phyloP scores from a whole-genome alignment of 352 stramenopile genomes.

The Globisporangium sylvaticum region DNA sequence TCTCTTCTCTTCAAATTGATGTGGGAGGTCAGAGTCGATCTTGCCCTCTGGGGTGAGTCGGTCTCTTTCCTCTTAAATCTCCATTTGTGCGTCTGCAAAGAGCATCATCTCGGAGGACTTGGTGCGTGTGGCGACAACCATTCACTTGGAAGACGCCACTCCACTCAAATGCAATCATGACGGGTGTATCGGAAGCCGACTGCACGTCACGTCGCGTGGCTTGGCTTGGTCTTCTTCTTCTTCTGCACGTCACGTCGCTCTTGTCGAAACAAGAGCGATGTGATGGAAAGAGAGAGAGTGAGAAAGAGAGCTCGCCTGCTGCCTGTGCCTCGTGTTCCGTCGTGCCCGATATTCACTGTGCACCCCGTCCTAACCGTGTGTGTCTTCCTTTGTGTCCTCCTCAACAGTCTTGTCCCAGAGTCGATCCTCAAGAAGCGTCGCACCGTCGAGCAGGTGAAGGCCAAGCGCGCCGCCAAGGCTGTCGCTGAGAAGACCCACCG shows the following conservation, averaged over 20 bases:
- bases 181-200: constrained; percentile 57
- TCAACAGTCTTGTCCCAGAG: constrained; percentile 79
- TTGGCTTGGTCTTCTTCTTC: neutral
- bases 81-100: constrained; percentile 50
- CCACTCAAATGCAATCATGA: constrained; percentile 88
- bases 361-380: constrained; percentile 74
- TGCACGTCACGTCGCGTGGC: constrained; percentile 10
- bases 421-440: constrained; percentile 91
- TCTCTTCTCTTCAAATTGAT: constrained; percentile 89
- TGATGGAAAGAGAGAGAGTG: neutral
- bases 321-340: constrained; percentile 5
- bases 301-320: constrained; percentile 1
- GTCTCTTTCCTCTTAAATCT: constrained; percentile 45
- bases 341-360: constrained; percentile 27
- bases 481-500: constrained; percentile 77
- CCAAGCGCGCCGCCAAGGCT: constrained; percentile 76
- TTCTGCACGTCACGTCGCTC: neutral
- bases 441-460: constrained; percentile 85
- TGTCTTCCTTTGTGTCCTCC: constrained; percentile 10
- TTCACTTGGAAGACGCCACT: constrained; percentile 34
- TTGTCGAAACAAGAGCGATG: neutral
- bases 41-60: neutral
- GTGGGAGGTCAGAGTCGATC: constrained; percentile 24
- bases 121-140: constrained; percentile 67
- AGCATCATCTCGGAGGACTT: constrained; percentile 79